A percentile compares a stretch with the other conserved stretches of the same genome.
phyloP scores from a whole-genome alignment of 805 yeast genomes.

The Sungouiozyma intestinalis region DNA sequence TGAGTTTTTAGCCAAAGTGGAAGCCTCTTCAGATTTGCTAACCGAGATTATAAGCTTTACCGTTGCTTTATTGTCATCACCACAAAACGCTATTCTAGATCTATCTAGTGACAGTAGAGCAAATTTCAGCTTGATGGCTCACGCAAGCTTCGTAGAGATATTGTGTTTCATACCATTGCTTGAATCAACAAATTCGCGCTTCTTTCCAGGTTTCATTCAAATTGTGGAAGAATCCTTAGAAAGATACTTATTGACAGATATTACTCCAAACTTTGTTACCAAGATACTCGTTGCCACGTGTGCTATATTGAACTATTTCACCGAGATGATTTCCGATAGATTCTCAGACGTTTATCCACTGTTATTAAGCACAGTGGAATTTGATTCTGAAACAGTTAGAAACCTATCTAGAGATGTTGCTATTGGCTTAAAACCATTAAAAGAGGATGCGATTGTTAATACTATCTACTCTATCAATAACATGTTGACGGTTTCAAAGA shows the following conservation, averaged over 20 bases:
- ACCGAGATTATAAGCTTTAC: constrained; percentile 21
- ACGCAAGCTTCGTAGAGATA: constrained; percentile 32
- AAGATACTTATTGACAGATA: constrained; percentile 33
- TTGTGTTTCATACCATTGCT: constrained; percentile 24
- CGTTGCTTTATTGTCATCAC: constrained; percentile 10
- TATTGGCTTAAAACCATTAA: constrained; percentile 51
- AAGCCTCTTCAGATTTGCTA: constrained; percentile 28
- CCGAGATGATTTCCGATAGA: constrained; percentile 27
- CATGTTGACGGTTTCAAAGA: constrained; percentile 47
- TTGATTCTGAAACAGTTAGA: constrained; percentile 38
- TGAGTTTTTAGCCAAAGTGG: constrained; percentile 29
- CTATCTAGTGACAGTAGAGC: constrained; percentile 15
- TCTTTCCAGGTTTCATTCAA: constrained; percentile 34
- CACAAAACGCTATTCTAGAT: constrained; percentile 11
- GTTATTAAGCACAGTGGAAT: constrained; percentile 44
- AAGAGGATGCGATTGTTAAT: constrained; percentile 76
- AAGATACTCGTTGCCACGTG: constrained; percentile 45
- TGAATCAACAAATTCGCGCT: constrained; percentile 39
- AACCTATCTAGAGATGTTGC: constrained; percentile 51
- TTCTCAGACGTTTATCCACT: constrained; percentile 37
- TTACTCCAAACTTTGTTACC: constrained; percentile 10
- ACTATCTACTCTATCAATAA: constrained; percentile 78
- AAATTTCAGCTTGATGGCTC: constrained; percentile 11
- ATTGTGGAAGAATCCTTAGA: constrained; percentile 43
- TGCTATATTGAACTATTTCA: constrained; percentile 37